A percentile compares a stretch with the other conserved stretches of the same genome.
These are phyloP conservation scores for Aspergillus incahuasiensis DNA, from an alignment of 495 filamentous ascomycete genomes.

Conservation along the genomic window DNA sequence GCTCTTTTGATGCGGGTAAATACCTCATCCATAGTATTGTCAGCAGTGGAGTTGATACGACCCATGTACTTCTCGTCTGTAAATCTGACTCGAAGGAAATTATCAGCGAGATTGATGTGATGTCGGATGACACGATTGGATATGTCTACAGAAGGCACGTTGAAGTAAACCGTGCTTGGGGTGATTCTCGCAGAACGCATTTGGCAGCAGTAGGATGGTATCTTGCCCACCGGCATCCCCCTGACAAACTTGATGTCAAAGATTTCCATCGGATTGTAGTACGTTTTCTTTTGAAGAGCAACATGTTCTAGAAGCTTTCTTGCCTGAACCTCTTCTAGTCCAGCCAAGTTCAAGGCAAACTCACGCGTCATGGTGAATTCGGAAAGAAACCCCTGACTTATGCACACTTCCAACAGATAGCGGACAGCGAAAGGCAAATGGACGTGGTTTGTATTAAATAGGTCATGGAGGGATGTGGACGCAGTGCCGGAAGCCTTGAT, in stretches of 20 bases:
- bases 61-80: slow-evolving; percentile 71
- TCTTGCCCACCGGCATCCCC: slow-evolving; percentile 44
- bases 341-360: slow-evolving; percentile 59
- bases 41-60: slow-evolving; percentile 51
- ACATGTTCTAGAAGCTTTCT: slow-evolving; percentile 58
- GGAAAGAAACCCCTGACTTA: slow-evolving; percentile 74
- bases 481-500: slow-evolving; percentile 4
- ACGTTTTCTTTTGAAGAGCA: slow-evolving; percentile 51
- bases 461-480: slow-evolving; percentile 29
- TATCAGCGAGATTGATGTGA: slow-evolving; percentile 62
- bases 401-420: slow-evolving; percentile 90
- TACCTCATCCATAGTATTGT: slow-evolving; percentile 59
- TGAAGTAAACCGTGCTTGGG: slow-evolving; percentile 75
- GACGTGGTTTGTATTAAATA: slow-evolving; percentile 32
- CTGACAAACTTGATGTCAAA: slow-evolving; percentile 51
- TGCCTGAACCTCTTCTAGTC: slow-evolving; percentile 44
- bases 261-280: slow-evolving; percentile 70
- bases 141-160: slow-evolving; percentile 71
- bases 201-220: slow-evolving; percentile 68
- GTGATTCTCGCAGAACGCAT: slow-evolving; percentile 74
- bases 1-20: slow-evolving; percentile 69
- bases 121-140: slow-evolving; percentile 83
- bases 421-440: slow-evolving; percentile 66
- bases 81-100: slow-evolving; percentile 89
- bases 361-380: slow-evolving; percentile 64